Conservation (phyloP, 441 rosid species). For the Erodium moschatum region DNA sequence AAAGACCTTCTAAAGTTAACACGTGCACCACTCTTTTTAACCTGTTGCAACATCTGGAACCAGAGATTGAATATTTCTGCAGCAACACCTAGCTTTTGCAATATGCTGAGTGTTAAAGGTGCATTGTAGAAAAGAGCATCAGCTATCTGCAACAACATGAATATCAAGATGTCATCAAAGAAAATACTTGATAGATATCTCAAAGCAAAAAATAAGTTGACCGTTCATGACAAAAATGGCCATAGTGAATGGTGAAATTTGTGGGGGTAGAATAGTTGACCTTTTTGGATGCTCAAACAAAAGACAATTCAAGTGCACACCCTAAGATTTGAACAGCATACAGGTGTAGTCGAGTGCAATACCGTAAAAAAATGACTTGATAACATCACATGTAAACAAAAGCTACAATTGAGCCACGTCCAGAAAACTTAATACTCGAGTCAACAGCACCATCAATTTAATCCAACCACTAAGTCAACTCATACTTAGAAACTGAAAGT, state of each 20-base stretch:
- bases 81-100: constrained; percentile 69
- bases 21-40: constrained; percentile 60
- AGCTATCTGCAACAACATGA: constrained; percentile 51
- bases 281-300: background rate
- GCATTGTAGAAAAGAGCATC: constrained; percentile 87
- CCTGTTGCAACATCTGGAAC: constrained; percentile 92
- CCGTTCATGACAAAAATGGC: background rate
- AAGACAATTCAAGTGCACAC: background rate
- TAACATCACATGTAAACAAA: background rate
- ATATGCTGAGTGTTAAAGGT: constrained; percentile 54
- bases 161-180: background rate
- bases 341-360: background rate
- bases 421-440: background rate
- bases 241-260: background rate
- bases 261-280: background rate
- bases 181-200: background rate
- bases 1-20: constrained; percentile 77
- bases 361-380: background rate
- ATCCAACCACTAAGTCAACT: background rate
- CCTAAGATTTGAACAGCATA: background rate
- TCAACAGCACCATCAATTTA: background rate
- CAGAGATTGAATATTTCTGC: constrained; percentile 66
- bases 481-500: background rate
- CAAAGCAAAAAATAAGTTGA: background rate
- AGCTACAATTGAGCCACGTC: background rate